These are phyloP conservation scores for Pilatotrama ljubarskyi DNA, from an alignment of 768 basidiomycete genomes.

Conservation along the genomic window DNA sequence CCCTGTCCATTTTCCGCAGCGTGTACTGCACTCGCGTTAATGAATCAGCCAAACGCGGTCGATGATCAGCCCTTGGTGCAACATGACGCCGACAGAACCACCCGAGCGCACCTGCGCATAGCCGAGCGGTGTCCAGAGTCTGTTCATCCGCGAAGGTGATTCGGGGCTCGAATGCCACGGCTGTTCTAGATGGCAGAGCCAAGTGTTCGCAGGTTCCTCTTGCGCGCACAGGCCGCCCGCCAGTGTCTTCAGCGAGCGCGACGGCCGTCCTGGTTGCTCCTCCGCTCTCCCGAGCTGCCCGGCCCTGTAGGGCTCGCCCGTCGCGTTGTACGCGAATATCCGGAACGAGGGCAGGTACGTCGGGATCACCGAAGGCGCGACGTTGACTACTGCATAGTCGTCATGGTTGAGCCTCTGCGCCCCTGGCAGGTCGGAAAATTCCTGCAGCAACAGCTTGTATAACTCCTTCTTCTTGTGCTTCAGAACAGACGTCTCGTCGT, in stretches of 20 bases:
- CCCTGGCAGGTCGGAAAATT: slow-evolving; percentile 65
- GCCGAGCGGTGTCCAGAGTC: slow-evolving; percentile 71
- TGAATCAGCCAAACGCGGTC: slow-evolving; percentile 5
- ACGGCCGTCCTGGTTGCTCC: slow-evolving; percentile 15
- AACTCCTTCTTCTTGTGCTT: slow-evolving; percentile 38
- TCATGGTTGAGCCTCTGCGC: slow-evolving; percentile 54
- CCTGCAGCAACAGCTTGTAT: slow-evolving; percentile 58
- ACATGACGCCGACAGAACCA: background rate
- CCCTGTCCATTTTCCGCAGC: slow-evolving; percentile 50
- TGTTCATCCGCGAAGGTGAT: slow-evolving; percentile 72
- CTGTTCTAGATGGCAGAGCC: slow-evolving; percentile 62
- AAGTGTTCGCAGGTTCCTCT: slow-evolving; percentile 54
- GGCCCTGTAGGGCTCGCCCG: slow-evolving; percentile 36
- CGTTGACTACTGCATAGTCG: slow-evolving; percentile 76
- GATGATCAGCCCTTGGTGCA: background rate
- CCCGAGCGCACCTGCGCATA: slow-evolving; percentile 74
- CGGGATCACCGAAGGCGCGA: slow-evolving; percentile 82
- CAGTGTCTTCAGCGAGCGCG: slow-evolving; percentile 11
- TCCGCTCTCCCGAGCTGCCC: slow-evolving; percentile 47
- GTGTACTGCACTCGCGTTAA: slow-evolving; percentile 52
- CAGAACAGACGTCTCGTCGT: slow-evolving; percentile 13
- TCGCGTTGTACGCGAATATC: slow-evolving; percentile 80
- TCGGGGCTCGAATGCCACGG: slow-evolving; percentile 61
- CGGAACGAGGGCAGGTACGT: slow-evolving; percentile 83
- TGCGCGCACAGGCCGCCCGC: slow-evolving; percentile 45